phyloP scores from a whole-genome alignment of 371 early-diverging fungal species.

The Mortierella sp. region DNA sequence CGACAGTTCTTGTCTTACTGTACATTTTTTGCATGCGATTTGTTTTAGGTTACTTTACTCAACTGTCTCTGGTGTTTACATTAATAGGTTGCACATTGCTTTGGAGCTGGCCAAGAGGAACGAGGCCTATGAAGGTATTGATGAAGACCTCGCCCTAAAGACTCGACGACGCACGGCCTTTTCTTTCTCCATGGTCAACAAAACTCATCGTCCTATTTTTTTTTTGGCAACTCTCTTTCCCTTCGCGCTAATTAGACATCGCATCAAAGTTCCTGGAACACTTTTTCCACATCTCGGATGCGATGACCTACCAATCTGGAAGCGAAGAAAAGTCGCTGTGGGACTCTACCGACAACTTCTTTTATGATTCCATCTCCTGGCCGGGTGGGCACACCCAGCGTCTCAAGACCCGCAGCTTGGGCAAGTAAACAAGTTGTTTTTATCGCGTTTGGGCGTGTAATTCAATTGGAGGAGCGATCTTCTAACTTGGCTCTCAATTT shows the following conservation, averaged over 20 bases:
- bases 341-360: slow-evolving; percentile 62
- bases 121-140: slow-evolving; percentile 39
- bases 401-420: slow-evolving; percentile 57
- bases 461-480: not conserved
- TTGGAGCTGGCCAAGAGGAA: slow-evolving; percentile 52
- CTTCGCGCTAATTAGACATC: slow-evolving; percentile 26
- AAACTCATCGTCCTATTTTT: not conserved
- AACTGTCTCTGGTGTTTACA: not conserved
- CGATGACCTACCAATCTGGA: slow-evolving; percentile 55
- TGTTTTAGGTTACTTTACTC: not conserved
- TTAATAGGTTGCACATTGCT: slow-evolving; percentile 41
- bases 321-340: slow-evolving; percentile 53
- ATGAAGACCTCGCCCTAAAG: not conserved
- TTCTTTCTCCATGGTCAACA: not conserved
- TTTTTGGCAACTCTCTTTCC: not conserved
- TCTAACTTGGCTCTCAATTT: not conserved
- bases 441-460: not conserved
- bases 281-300: slow-evolving; percentile 66
- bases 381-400: slow-evolving; percentile 58
- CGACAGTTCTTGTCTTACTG: not conserved
- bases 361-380: slow-evolving; percentile 62
- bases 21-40: not conserved
- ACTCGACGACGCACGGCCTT: not conserved
- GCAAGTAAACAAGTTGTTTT: slow-evolving; percentile 22
- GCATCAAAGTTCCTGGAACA: slow-evolving; percentile 64